Evolutionary conservation across 768 basidiomycete species (phyloP), one percentile per base, ranked within the genome.

Genomic region (Rhodotorula taiwanensis): DNA sequence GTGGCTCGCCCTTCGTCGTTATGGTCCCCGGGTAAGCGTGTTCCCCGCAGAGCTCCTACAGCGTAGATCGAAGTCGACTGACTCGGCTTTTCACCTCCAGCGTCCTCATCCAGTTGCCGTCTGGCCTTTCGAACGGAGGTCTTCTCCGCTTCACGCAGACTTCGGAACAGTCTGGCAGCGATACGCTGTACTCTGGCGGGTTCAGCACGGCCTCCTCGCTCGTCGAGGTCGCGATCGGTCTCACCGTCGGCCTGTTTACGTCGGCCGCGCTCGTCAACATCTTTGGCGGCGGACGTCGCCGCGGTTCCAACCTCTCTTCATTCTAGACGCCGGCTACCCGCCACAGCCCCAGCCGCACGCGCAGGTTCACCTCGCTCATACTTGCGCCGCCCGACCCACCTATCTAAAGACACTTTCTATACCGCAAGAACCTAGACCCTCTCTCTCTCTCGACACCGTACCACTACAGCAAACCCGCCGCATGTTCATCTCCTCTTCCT

Each of bases 31-130:
- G 86, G 56, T 63, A n/a, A n/a, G 36, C 45, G 55, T 36, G 27
- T 33, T 41, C 18, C 31, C 4, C 36, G 16, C 30, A 5, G 2
- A 6, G 10, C 14, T 16, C n/a, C 14, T 20, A 7, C 20, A 23
- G 28, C 52, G 50, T 34, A 16, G 25, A 36, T 33, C 25, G 28
- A 20, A 1, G 21, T 13, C 51, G 16, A 4, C 41, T 64, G 62
- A 52, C 73, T 69, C 33, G 71, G 71, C 2, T 14, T 25, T 15
- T 11, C 45, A 1, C 28, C 49, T 20, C 21, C 59, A 58, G 69
- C 28, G 86, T 91, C 52, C 79, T 90, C 21, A 87, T 90, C 77
- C 89, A 91, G 76, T 80, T 91, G 2, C 89, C 88, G 0, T 87
- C 86, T 13, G 89, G 88, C 43, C 80, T 91, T 16, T 83, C 85